Evolutionary conservation across 129 eudicot genomes (phyloP).

Genomic region (Kitagawia praeruptora): DNA sequence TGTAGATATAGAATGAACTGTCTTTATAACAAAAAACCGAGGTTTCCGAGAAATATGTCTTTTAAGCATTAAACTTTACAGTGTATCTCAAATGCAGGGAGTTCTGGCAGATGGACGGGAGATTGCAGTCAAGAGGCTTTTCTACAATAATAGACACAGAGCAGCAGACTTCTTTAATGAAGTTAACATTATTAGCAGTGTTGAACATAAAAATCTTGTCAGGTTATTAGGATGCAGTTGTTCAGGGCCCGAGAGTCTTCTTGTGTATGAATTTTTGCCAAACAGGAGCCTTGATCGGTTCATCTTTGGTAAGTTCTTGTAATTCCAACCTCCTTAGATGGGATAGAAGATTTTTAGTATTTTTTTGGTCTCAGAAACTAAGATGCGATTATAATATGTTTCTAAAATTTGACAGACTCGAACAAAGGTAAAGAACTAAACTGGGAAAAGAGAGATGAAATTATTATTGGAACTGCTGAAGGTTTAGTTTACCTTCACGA

Average conservation of each 20-base stretch:
- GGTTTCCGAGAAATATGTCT: background rate
- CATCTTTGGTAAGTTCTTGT: slow-evolving; percentile 43
- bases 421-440: slow-evolving; percentile 46
- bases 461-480: slow-evolving; percentile 59
- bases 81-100: slow-evolving; percentile 38
- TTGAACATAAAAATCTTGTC: slow-evolving; percentile 79
- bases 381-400: background rate
- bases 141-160: slow-evolving; percentile 71
- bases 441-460: slow-evolving; percentile 72
- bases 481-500: slow-evolving; percentile 94
- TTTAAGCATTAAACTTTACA: background rate
- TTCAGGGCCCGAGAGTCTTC: slow-evolving; percentile 79
- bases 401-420: slow-evolving; percentile 34
- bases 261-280: slow-evolving; percentile 65
- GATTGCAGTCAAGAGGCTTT: slow-evolving; percentile 87
- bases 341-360: background rate
- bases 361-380: background rate
- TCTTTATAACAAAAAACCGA: background rate
- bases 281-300: slow-evolving; percentile 68
- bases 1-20: background rate
- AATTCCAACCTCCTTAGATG: background rate
- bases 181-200: slow-evolving; percentile 65
- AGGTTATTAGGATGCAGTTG: slow-evolving; percentile 79
- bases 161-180: slow-evolving; percentile 85
- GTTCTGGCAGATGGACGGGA: slow-evolving; percentile 80